These are phyloP conservation scores for Aspergillus heteromorphus DNA, from an alignment of 495 filamentous ascomycete genomes.

Conservation along the genomic window DNA sequence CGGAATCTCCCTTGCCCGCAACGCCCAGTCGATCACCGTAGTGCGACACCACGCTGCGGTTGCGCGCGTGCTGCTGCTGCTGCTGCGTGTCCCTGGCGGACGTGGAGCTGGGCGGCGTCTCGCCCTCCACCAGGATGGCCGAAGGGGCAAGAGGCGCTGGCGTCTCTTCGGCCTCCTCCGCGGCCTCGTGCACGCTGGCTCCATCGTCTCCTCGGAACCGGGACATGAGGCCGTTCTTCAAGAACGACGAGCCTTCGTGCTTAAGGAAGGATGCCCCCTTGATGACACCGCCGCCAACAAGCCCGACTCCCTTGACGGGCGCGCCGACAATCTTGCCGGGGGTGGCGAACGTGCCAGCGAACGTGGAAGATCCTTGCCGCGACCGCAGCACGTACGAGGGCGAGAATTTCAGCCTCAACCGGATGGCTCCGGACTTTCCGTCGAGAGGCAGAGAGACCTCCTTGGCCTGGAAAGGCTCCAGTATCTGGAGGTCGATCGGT, in stretches of 20 bases:
- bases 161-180: conserved; percentile 46
- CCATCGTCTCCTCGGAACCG: conserved; percentile 36
- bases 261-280: conserved; percentile 63
- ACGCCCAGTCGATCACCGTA: conserved; percentile 44
- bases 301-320: conserved; percentile 83
- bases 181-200: conserved; percentile 40
- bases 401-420: conserved; percentile 86
- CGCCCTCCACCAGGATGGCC: conserved; percentile 27
- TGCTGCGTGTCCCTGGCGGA: conserved; percentile 46
- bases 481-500: conserved; percentile 68
- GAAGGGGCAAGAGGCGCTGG: conserved; percentile 27
- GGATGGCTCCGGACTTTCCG: conserved; percentile 81
- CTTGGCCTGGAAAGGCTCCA: conserved; percentile 78
- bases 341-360: conserved; percentile 83
- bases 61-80: conserved; percentile 53
- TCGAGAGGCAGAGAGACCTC: conserved; percentile 72
- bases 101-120: conserved; percentile 30
- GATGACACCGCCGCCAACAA: conserved; percentile 73
- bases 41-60: conserved; percentile 59
- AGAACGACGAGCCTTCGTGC: conserved; percentile 38
- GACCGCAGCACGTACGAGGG: conserved; percentile 85
- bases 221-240: conserved; percentile 68
- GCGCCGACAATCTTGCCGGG: conserved; percentile 92
- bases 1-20: conserved; percentile 52
- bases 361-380: conserved; percentile 86